phyloP scores from a whole-genome alignment of 352 stramenopile species.

The Phytopythium montanum region DNA sequence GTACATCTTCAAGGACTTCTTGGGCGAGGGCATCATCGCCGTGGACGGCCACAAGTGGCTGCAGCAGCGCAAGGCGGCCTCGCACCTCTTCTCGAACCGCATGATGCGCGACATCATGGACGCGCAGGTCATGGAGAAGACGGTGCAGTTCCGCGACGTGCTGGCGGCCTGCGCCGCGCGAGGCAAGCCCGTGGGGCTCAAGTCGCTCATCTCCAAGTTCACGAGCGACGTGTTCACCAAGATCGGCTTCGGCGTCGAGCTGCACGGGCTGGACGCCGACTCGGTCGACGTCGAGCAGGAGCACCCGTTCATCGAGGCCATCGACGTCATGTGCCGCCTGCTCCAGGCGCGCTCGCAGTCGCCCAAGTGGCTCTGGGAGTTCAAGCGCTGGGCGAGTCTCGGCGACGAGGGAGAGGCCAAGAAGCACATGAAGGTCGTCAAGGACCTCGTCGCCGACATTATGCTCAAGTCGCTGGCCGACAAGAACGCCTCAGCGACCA shows the following conservation, averaged over 20 bases:
- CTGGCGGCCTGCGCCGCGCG: conserved; percentile 13
- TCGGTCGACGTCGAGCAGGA: conserved; percentile 20
- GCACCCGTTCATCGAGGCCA: conserved; percentile 43
- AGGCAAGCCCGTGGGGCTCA: conserved; percentile 21
- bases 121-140: conserved; percentile 24
- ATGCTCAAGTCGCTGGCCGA: conserved; percentile 27
- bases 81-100: conserved; percentile 80
- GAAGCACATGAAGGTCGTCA: conserved; percentile 30
- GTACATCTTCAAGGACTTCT: conserved; percentile 41
- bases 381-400: conserved; percentile 36
- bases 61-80: conserved; percentile 73
- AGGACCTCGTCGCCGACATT: conserved; percentile 25
- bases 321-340: conserved; percentile 33
- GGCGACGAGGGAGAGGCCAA: conserved; percentile 27
- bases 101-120: conserved; percentile 52
- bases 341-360: conserved; percentile 35
- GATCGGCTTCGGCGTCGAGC: conserved; percentile 63
- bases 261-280: conserved; percentile 27
- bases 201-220: conserved; percentile 44
- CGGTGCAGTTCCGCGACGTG: conserved; percentile 18
- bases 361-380: conserved; percentile 42
- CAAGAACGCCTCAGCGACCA: conserved; percentile 6
- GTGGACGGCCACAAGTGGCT: conserved; percentile 50
- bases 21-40: conserved; percentile 67
- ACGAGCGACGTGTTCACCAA: conserved; percentile 73